Conservation (phyloP, 2,329 filamentous ascomycete genomes). For the Ramularia collo-cygni region DNA sequence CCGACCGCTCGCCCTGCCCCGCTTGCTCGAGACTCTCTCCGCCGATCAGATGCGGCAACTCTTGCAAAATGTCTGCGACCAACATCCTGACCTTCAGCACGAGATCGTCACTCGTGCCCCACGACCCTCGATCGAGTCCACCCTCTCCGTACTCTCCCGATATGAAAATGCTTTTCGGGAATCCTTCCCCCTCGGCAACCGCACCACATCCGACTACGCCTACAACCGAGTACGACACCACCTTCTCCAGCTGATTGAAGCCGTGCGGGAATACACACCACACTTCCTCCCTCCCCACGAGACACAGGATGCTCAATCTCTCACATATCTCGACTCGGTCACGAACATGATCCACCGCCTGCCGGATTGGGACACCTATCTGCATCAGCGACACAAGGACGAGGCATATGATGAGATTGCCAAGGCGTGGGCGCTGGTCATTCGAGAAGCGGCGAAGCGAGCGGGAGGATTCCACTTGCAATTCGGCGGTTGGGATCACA, state of each 20-base stretch:
- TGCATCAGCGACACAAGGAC: slow-evolving; percentile 87
- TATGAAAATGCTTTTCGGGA: slow-evolving; percentile 74
- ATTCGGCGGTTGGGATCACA: slow-evolving; percentile 87
- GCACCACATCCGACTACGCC: slow-evolving; percentile 81
- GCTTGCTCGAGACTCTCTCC: slow-evolving; percentile 91
- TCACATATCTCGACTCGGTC: slow-evolving; percentile 81
- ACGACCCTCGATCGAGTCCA: slow-evolving; percentile 74
- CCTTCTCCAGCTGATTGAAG: slow-evolving; percentile 73
- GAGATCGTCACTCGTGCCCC: slow-evolving; percentile 81
- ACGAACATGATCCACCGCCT: slow-evolving; percentile 85
- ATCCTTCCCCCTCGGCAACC: slow-evolving; percentile 78
- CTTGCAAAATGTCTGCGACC: slow-evolving; percentile 84
- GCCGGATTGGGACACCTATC: slow-evolving; percentile 82
- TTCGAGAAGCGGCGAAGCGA: slow-evolving; percentile 83
- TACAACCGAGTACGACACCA: slow-evolving; percentile 87
- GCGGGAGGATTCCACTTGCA: slow-evolving; percentile 86
- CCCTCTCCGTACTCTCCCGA: slow-evolving; percentile 69
- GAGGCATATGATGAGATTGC: slow-evolving; percentile 95
- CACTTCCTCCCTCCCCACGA: slow-evolving; percentile 93
- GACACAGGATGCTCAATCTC: slow-evolving; percentile 70
- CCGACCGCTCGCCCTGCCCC: slow-evolving; percentile 58
- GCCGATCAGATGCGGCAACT: slow-evolving; percentile 75
- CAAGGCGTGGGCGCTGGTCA: slow-evolving; percentile 85
- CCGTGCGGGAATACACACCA: slow-evolving; percentile 87
- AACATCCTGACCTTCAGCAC: slow-evolving; percentile 75